Evolutionary conservation across 1,284 basidiomycete species (phyloP).

Genomic region (Sporisorium iseilematis-ciliati): DNA sequence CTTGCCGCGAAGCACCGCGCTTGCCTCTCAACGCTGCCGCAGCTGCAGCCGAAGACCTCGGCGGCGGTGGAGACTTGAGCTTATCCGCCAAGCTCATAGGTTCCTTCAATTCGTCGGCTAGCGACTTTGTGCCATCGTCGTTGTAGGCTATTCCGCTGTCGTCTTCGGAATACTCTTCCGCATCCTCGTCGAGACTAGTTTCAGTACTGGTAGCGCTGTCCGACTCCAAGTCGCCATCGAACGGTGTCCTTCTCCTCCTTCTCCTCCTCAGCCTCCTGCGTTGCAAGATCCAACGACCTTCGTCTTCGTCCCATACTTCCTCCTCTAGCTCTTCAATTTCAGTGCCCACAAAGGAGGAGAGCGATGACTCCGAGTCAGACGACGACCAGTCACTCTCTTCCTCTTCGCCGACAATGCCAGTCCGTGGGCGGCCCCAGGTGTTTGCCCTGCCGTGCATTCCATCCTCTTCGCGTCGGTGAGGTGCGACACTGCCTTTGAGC

Average conservation of each 20-base stretch:
- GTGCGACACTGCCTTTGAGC: slow-evolving; percentile 47
- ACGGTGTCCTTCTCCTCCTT: slow-evolving; percentile 22
- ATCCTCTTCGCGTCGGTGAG: not conserved
- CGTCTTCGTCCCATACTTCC: slow-evolving; percentile 40
- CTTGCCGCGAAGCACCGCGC: not conserved
- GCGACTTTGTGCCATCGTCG: slow-evolving; percentile 20
- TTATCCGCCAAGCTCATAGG: slow-evolving; percentile 32
- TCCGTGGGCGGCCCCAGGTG: slow-evolving; percentile 33
- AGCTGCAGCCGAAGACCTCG: not conserved
- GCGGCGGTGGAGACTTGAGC: slow-evolving; percentile 28
- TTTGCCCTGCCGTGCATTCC: not conserved
- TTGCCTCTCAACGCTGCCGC: not conserved
- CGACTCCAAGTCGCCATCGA: slow-evolving; percentile 21
- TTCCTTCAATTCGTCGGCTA: slow-evolving; percentile 32
- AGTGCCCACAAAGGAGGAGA: slow-evolving; percentile 14
- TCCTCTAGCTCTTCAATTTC: slow-evolving; percentile 37
- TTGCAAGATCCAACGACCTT: slow-evolving; percentile 40
- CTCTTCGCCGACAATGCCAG: not conserved
- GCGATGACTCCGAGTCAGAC: slow-evolving; percentile 14
- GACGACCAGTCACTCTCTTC: slow-evolving; percentile 22
- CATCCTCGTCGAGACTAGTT: not conserved
- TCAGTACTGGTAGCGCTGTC: slow-evolving; percentile 17
- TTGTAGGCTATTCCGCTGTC: slow-evolving; percentile 44
- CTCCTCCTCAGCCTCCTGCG: slow-evolving; percentile 27
- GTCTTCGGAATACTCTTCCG: slow-evolving; percentile 27